Base-by-base conservation (phyloP, 805 yeast genomes). In the Ogataea philodendri region DNA sequence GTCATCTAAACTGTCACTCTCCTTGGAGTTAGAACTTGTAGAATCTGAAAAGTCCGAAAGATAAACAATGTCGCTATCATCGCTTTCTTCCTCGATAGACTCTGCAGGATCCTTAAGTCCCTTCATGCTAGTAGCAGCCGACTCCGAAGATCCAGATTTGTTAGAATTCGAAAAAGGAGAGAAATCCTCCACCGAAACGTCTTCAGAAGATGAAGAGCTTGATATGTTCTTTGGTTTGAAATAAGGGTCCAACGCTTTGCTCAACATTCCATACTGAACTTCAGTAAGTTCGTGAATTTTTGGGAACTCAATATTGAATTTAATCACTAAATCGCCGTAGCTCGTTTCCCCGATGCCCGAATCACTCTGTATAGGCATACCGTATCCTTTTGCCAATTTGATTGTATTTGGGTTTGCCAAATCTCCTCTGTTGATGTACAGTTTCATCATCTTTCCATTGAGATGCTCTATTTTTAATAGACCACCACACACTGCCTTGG, bases 241-340 rank as follows among this genome's bases (percentile, higher is more conserved):
- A 15, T 26, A 20, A 3, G 51, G 42, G 14, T 39, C 37, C 26
- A 55, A 44, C 1, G 51, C 52, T 23, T 40, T 39, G 25, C 41
- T 31, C 23, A 53, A 28, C 27, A 48, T 16, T 16, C 20, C 28
- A 21, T 49, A 38, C 24, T 55, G 52, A 13, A 62, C 66, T 45
- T 70, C 74, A 13, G 66, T 44, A 19, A 74, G 57, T 29, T 68
- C 67, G 43, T 59, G 55, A 35, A 58, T 51, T 16, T 51, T 54
- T 22, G 89, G 88, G 67, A 77, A 80, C 32, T 65, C 65, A 28
- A 81, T 70, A 14, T 68, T 63, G 54, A 82, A 81, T 46, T 72
- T 70, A 42, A 82, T 61, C 27, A 77, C 67, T 49, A 82, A 61
- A 59, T 80, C 69, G 38, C 89, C 88, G 40, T 32, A 41, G 15